These are phyloP conservation scores for Apiotrichum akiyoshidainum DNA, from an alignment of 1,284 basidiomycete genomes.

Conservation along the genomic window DNA sequence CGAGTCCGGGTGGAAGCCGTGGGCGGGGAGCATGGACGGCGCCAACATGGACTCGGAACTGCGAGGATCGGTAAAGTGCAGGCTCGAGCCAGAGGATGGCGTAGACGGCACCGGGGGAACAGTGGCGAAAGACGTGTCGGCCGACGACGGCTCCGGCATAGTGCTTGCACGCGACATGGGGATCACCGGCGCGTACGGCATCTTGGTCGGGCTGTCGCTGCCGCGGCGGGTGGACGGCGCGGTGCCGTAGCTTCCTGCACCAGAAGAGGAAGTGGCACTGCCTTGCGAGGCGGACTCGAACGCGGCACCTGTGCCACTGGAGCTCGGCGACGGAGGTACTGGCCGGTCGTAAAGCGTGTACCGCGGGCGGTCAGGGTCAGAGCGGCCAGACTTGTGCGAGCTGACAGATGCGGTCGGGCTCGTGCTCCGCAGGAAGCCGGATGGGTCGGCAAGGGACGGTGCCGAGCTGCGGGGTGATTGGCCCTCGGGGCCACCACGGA, in stretches of 20 bases:
- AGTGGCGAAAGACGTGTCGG: background rate
- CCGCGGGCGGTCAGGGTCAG: constrained; percentile 1
- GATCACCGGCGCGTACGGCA: background rate
- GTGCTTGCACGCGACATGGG: background rate
- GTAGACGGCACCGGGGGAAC: too few species aligned
- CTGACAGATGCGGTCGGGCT: background rate
- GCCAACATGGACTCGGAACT: background rate
- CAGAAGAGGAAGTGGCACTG: background rate
- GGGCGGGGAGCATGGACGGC: background rate
- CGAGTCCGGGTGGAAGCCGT: too few species aligned
- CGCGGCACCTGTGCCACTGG: background rate
- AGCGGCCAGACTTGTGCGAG: background rate
- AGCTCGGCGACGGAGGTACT: background rate
- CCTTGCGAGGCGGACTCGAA: background rate
- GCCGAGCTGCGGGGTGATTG: background rate
- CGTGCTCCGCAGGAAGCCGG: background rate
- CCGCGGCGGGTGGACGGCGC: background rate
- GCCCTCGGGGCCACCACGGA: background rate
- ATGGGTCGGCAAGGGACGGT: constrained; percentile 6
- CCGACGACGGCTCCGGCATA: background rate
- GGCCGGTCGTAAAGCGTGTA: constrained; percentile 16
- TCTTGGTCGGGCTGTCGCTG: background rate
- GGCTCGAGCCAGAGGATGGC: too few species aligned
- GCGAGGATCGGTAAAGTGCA: background rate
- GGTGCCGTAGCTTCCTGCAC: background rate